Evolutionary conservation across 768 basidiomycete genomes (phyloP).

Genomic region (Mycena rosella): DNA sequence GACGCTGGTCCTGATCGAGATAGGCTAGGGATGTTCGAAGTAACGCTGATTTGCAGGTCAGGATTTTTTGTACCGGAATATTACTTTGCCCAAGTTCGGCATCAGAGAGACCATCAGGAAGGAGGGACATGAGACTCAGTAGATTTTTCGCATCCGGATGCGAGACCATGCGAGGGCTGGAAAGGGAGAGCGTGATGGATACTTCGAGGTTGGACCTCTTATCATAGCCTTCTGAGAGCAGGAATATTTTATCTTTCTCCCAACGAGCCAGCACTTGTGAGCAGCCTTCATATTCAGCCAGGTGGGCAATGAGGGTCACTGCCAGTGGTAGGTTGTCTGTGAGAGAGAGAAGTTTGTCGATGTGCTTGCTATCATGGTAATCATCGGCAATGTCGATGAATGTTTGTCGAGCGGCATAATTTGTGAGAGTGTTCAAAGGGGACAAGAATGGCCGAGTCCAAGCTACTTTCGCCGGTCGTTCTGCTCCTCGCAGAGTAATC

Average conservation of each 20-base stretch:
- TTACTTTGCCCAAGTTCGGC: background rate
- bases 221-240: background rate
- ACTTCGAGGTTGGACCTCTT: conserved; percentile 12
- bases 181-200: conserved; percentile 17
- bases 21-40: background rate
- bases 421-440: background rate
- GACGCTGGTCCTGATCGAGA: background rate
- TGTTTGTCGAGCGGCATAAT: conserved; percentile 15
- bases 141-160: background rate
- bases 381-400: conserved; percentile 5
- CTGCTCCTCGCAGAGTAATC: conserved; percentile 23
- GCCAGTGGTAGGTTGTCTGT: conserved; percentile 24
- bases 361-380: background rate
- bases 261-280: background rate
- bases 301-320: conserved; percentile 7
- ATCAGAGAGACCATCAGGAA: conserved; percentile 21
- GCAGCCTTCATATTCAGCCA: conserved; percentile 13
- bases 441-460: conserved; percentile 23
- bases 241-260: conserved; percentile 7
- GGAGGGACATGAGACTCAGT: conserved; percentile 3
- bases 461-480: conserved; percentile 5
- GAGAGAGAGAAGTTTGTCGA: background rate
- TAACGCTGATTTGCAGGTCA: background rate
- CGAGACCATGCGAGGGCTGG: conserved; percentile 9
- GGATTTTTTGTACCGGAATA: background rate